Conservation (phyloP, 1,284 basidiomycete species). For the Ustilago lituana region DNA sequence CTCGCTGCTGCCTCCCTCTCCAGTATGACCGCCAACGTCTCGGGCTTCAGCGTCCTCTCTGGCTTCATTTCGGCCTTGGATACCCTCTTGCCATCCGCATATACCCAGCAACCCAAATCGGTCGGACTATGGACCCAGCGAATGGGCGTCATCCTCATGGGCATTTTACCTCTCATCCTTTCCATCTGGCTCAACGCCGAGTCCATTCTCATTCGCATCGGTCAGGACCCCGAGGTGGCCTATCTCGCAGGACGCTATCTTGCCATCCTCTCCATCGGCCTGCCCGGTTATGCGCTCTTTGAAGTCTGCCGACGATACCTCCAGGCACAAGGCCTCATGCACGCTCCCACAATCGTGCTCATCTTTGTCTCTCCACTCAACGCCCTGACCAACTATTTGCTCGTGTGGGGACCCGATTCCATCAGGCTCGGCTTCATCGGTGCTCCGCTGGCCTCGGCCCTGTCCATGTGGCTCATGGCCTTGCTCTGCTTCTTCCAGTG, state of each 20-base stretch:
- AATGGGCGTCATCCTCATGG: constrained; percentile 74
- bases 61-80: constrained; percentile 85
- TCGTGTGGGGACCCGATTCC: constrained; percentile 71
- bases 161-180: constrained; percentile 48
- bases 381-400: constrained; percentile 80
- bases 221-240: constrained; percentile 88
- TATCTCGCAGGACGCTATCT: constrained; percentile 78
- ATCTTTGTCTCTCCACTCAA: constrained; percentile 87
- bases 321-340: constrained; percentile 76
- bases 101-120: constrained; percentile 83
- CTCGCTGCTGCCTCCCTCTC: constrained; percentile 63
- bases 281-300: constrained; percentile 81
- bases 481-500: constrained; percentile 66
- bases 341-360: constrained; percentile 85
- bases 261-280: constrained; percentile 79
- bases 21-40: constrained; percentile 65
- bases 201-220: constrained; percentile 77
- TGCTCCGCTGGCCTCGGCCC: constrained; percentile 86
- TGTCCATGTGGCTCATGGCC: constrained; percentile 85
- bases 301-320: constrained; percentile 60
- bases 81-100: constrained; percentile 87
- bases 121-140: constrained; percentile 91
- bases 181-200: constrained; percentile 81
- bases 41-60: constrained; percentile 62
- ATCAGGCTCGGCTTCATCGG: constrained; percentile 85